Base-by-base conservation (phyloP, 2,329 filamentous ascomycete species). In the Nemania abortiva region DNA sequence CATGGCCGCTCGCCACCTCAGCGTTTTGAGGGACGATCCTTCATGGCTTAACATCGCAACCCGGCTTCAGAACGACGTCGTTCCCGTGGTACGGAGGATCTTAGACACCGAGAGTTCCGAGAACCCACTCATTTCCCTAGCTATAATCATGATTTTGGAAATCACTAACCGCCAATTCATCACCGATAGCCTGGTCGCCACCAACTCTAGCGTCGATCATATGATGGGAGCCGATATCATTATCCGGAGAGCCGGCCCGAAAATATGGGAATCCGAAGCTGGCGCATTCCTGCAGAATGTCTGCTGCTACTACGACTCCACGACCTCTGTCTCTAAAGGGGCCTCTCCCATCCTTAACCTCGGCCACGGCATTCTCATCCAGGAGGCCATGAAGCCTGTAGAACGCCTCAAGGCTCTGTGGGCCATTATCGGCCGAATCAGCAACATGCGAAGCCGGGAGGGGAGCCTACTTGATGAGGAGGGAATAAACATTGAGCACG, bases 1-100 rank as follows among this genome's bases (percentile, higher is more conserved):
- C 13, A 77, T 79, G 71, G 77, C 78, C 0, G 78, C 78, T 1
- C 72, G 70, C 22, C 78, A 79, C 55, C 66, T 80, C 7, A 75
- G 75, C 3, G 70, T 77, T 24, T 66, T 79, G 15, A 73, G 65
- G 29, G 47, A 68, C 20, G 75, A 78, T 10, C 42, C 57, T 31
- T 72, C 54, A 13, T 61, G 79, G 7, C 67, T 68, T 0, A 74
- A 71, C 2, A n/a, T 73, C 5, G 76, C 77, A 4, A 71, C 72
- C 6, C 70, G 69, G 1, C 70, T 79, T 24, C 73, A 74, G 39
- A 69, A 75, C 13, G 57, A 67, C 6, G 76, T 76, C 2, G 67
- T 77, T 18, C 71, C 74, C 3, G 63, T 70, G 29, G 53, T 77
- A 27, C 67, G 73, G 20, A 70, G 68, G 50, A 73, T 70, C 13